Conservation (phyloP, 2,329 filamentous ascomycete species). For the Colletotrichum musicola region DNA sequence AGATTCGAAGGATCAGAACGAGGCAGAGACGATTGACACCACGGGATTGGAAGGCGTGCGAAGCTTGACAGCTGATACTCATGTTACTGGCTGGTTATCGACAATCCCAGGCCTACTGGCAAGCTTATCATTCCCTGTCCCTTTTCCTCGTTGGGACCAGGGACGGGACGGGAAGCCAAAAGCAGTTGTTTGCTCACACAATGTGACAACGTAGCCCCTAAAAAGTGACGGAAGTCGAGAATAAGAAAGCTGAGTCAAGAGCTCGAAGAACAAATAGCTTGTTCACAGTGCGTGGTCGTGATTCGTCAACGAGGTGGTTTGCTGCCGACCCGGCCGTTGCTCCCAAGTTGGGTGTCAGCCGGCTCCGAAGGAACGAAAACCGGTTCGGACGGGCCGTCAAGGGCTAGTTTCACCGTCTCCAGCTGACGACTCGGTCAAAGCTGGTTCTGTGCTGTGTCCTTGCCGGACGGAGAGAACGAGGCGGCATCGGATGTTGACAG, state of each 20-base stretch:
- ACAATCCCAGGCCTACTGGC: neutral
- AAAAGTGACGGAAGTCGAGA: neutral
- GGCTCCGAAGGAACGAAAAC: neutral
- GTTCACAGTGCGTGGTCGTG: neutral
- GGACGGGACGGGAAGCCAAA: neutral
- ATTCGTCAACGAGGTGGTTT: conserved; percentile 1
- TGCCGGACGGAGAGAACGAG: neutral
- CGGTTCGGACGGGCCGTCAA: neutral
- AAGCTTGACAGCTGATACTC: neutral
- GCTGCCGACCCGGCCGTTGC: neutral
- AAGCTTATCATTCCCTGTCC: neutral
- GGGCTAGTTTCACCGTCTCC: neutral
- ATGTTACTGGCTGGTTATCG: neutral
- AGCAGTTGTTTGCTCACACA: neutral
- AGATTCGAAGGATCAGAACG: too few relatives aligned
- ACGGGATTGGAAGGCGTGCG: neutral
- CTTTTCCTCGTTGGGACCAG: neutral
- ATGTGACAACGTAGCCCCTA: neutral
- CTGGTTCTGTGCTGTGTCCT: neutral
- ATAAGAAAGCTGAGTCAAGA: conserved; percentile 6
- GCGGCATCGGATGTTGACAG: conserved; percentile 1
- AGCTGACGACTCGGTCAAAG: neutral
- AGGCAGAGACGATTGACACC: neutral
- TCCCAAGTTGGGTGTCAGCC: conserved; percentile 1
- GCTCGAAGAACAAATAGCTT: neutral